Conservation (phyloP, 495 filamentous ascomycete genomes). For the Poronia punctata region DNA sequence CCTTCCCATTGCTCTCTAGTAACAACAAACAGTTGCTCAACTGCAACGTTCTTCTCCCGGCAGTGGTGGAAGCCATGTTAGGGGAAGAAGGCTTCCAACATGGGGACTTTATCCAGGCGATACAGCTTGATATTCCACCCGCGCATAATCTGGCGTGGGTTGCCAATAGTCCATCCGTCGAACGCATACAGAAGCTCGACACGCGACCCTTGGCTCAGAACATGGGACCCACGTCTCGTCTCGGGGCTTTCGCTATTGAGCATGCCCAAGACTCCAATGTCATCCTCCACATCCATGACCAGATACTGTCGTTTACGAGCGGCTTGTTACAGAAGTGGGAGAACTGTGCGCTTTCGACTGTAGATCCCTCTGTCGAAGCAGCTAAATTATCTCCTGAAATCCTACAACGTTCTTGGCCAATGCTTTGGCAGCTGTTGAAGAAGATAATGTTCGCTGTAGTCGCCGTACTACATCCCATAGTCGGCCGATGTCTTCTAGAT, state of each 20-base stretch:
- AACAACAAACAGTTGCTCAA: conserved; percentile 49
- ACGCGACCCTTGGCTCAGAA: conserved; percentile 66
- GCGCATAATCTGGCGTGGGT: conserved; percentile 70
- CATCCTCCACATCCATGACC: conserved; percentile 62
- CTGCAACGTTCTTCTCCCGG: conserved; percentile 68
- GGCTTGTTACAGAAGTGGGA: conserved; percentile 76
- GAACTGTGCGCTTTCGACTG: conserved; percentile 72
- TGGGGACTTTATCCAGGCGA: conserved; percentile 71
- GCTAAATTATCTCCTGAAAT: conserved; percentile 65
- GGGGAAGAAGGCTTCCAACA: conserved; percentile 68
- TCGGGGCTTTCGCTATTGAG: conserved; percentile 68
- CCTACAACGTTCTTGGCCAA: conserved; percentile 59
- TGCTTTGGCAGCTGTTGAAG: conserved; percentile 76
- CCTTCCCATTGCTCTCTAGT: conserved; percentile 67
- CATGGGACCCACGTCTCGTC: conserved; percentile 69
- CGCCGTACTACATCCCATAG: conserved; percentile 63
- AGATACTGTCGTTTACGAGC: conserved; percentile 62
- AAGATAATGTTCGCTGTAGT: conserved; percentile 75
- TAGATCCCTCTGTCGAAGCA: conserved; percentile 71
- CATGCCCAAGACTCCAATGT: conserved; percentile 52
- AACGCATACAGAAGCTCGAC: conserved; percentile 48
- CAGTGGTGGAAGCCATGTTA: conserved; percentile 60
- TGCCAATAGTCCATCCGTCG: conserved; percentile 50
- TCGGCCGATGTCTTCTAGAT: conserved; percentile 53
- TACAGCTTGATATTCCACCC: conserved; percentile 67